Conservation (phyloP, 2,329 filamentous ascomycete genomes). For the Pseudogymnoascus sp. region DNA sequence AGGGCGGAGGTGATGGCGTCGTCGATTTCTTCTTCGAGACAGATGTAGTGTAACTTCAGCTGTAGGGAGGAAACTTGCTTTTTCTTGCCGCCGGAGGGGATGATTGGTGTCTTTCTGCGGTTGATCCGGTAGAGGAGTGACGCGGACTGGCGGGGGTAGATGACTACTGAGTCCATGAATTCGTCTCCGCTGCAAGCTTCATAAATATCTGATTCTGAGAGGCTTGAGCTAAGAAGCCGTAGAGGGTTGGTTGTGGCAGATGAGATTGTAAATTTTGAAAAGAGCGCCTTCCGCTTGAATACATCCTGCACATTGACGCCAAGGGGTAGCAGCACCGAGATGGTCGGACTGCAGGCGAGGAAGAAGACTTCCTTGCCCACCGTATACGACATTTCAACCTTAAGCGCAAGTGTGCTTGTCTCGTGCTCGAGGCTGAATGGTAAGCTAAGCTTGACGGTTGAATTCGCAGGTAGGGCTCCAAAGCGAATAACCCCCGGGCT, state of each 20-base stretch:
- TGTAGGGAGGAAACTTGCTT: constrained; percentile 41
- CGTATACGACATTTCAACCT: constrained; percentile 66
- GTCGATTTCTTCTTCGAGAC: constrained; percentile 66
- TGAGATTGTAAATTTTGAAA: constrained; percentile 85
- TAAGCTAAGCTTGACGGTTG: constrained; percentile 50
- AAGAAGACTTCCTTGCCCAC: constrained; percentile 58
- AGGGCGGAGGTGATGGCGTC: constrained; percentile 39
- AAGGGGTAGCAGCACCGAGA: constrained; percentile 69
- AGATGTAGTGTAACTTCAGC: constrained; percentile 66
- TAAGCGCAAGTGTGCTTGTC: constrained; percentile 59
- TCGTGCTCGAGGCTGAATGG: constrained; percentile 82
- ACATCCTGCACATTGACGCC: constrained; percentile 96
- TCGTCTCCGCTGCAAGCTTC: constrained; percentile 51
- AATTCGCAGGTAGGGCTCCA: constrained; percentile 35
- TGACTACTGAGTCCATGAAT: constrained; percentile 44
- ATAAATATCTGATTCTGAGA: constrained; percentile 63
- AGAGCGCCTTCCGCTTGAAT: constrained; percentile 74
- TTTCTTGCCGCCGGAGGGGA: constrained; percentile 15
- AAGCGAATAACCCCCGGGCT: constrained; percentile 48
- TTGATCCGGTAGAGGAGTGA: constrained; percentile 72
- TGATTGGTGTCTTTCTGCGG: constrained; percentile 36
- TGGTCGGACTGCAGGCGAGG: constrained; percentile 51
- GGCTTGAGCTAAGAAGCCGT: constrained; percentile 59
- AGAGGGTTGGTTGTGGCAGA: constrained; percentile 69
- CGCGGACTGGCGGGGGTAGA: constrained; percentile 76